Evolutionary conservation across 2,329 filamentous ascomycete genomes (phyloP).

Genomic region (Coniochaeta sp.): DNA sequence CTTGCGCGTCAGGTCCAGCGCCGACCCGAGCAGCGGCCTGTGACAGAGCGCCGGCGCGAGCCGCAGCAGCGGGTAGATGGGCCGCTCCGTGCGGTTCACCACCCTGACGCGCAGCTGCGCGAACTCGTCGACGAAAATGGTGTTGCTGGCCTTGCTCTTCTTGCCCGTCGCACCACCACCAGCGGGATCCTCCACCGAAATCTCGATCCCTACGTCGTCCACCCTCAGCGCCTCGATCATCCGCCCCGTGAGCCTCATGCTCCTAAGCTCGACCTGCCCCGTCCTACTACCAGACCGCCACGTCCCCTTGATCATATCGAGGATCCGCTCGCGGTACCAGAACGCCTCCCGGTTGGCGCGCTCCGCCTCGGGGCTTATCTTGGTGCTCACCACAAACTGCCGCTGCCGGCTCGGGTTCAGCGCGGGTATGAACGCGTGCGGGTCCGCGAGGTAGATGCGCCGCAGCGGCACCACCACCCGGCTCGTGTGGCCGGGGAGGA

Average conservation of each 20-base stretch:
- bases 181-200: constrained; percentile 39
- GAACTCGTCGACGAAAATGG: constrained; percentile 51
- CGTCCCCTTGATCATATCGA: constrained; percentile 61
- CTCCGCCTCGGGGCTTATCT: constrained; percentile 73
- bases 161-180: constrained; percentile 8
- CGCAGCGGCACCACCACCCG: constrained; percentile 71
- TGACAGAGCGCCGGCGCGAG: constrained; percentile 71
- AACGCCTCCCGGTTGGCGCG: constrained; percentile 74
- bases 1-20: constrained; percentile 75
- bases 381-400: constrained; percentile 87
- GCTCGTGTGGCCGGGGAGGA: constrained; percentile 62
- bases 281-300: constrained; percentile 61
- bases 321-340: constrained; percentile 80
- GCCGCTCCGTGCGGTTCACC: constrained; percentile 62
- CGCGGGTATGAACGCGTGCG: constrained; percentile 70
- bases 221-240: constrained; percentile 82
- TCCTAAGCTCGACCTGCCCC: constrained; percentile 70
- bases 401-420: constrained; percentile 75
- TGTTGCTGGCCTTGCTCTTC: constrained; percentile 12
- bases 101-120: constrained; percentile 63
- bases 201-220: constrained; percentile 66
- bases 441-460: constrained; percentile 68
- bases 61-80: constrained; percentile 66
- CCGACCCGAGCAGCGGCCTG: constrained; percentile 60
- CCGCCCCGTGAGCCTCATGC: constrained; percentile 62